These are phyloP conservation scores for Olyra latifolia DNA, from an alignment of 176 grass and related monocot species.

Conservation along the genomic window DNA sequence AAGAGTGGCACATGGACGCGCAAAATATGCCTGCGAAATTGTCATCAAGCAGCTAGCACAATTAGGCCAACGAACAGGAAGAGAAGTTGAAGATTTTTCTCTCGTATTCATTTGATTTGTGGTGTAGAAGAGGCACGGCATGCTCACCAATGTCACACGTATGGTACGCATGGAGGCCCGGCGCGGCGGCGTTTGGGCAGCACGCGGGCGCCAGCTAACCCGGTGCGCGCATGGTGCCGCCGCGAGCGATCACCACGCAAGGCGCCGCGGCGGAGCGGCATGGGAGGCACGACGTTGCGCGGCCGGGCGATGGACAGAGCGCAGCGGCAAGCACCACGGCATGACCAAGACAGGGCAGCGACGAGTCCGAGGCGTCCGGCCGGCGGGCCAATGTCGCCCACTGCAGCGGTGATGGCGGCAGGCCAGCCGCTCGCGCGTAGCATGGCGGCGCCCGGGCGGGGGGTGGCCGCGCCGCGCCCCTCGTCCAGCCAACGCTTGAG, in stretches of 20 bases:
- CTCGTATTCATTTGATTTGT: not conserved
- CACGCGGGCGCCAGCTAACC: not conserved
- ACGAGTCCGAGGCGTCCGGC: not conserved
- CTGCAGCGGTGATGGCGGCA: not conserved
- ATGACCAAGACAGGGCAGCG: not conserved
- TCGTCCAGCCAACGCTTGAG: not conserved
- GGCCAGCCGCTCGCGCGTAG: not conserved
- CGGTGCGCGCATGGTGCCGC: not conserved
- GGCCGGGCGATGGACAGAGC: not conserved
- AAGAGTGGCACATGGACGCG: not conserved
- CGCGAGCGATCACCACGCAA: not conserved
- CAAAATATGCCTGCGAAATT: not conserved
- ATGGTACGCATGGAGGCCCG: not conserved
- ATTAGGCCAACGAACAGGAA: not conserved
- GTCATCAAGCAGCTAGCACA: not conserved
- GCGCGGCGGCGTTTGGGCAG: not conserved
- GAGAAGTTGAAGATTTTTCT: not conserved
- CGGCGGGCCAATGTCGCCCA: not conserved
- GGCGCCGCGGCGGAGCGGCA: not conserved
- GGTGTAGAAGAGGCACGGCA: not conserved
- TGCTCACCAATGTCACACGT: not conserved
- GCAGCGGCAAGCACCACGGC: not conserved
- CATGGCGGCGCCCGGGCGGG: not conserved
- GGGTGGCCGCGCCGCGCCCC: not conserved
- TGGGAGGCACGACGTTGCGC: not conserved